Evolutionary conservation across 345 rosid species (phyloP), one percentile per base, ranked within the genome.

Genomic region (Rhizophora apiculata): DNA sequence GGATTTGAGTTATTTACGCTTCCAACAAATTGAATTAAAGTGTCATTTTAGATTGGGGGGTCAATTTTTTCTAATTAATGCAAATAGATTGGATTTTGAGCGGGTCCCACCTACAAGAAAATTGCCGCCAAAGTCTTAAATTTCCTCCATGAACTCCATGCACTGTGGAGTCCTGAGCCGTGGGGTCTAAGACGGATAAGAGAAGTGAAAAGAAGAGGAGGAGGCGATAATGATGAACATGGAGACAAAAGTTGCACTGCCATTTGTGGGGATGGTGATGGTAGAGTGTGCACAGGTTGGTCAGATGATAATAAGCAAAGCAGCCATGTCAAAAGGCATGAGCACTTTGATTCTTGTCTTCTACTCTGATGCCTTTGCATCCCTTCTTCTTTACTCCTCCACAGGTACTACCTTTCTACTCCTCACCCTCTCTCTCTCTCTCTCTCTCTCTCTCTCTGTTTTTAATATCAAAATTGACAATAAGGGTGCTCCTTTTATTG

Each of bases 221-320:
- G 15, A 22, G 27, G 27, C 24, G 15, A 9, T 8, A 16, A 22
- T 34, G 36, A 34, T 26, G 65, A 51, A 43, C 60, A 72, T 73
- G 84, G 76, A 43, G n/a, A 27, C 20, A 52, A 76, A 70, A 68
- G 59, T 75, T 22, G 79, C 65, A 31, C 59, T 71, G 51, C 83
- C 84, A 22, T 59, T 64, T 36, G 68, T 52, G n/a, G 88, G 87
- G 37, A 86, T 88, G 94, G 43, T 76, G 48, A 68, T 85, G 78
- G 91, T 83, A 37, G 86, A 86, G 78, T 81, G 81, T 51, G 87
- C 86, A 19, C 94, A 86, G 73, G 89, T 79, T 53, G 89, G 89
- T 37, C 75, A 83, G 11, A 82, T 88, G 78, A 73, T 83, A 60
- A 52, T 74, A 10, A 67, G 87, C 73, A 83, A 85, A 76, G 78